Percentiles rank a stretch among this genome's conserved stretches.
Evolutionary conservation across 2,329 filamentous ascomycete genomes (phyloP).

Genomic region (Hypoxylon sp.): DNA sequence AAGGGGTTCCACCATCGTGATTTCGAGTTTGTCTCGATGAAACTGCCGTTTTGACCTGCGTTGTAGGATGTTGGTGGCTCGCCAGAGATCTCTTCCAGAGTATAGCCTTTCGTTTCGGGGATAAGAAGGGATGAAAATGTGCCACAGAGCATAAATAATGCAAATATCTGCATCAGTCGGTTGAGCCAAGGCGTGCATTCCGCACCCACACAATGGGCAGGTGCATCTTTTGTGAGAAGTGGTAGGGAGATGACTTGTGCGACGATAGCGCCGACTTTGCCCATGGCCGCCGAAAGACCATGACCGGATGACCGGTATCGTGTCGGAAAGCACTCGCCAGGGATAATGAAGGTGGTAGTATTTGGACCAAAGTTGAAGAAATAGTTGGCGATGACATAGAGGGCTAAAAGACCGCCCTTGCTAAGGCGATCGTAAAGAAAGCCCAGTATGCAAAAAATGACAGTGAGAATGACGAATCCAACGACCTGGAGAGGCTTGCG

Average conservation of each 20-base stretch:
- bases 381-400: conserved; percentile 72
- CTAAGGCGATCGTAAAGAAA: conserved; percentile 63
- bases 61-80: conserved; percentile 70
- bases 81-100: conserved; percentile 74
- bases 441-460: conserved; percentile 69
- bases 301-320: conserved; percentile 70
- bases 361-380: conserved; percentile 74
- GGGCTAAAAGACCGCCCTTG: conserved; percentile 60
- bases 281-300: conserved; percentile 71
- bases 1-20: conserved; percentile 57
- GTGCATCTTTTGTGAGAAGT: conserved; percentile 65
- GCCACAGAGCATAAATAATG: conserved; percentile 81
- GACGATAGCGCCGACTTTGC: conserved; percentile 73
- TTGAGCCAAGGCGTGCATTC: conserved; percentile 69
- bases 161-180: conserved; percentile 80
- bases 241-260: conserved; percentile 72
- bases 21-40: conserved; percentile 47
- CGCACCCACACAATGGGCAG: conserved; percentile 57
- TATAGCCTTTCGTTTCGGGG: conserved; percentile 78
- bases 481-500: conserved; percentile 78
- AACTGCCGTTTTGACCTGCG: conserved; percentile 60
- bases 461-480: conserved; percentile 68
- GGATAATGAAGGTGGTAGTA: conserved; percentile 71
- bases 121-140: conserved; percentile 75
- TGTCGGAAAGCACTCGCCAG: conserved; percentile 71